phyloP scores from a whole-genome alignment of 2,329 filamentous ascomycete species.

The Aureobasidium sp. region DNA sequence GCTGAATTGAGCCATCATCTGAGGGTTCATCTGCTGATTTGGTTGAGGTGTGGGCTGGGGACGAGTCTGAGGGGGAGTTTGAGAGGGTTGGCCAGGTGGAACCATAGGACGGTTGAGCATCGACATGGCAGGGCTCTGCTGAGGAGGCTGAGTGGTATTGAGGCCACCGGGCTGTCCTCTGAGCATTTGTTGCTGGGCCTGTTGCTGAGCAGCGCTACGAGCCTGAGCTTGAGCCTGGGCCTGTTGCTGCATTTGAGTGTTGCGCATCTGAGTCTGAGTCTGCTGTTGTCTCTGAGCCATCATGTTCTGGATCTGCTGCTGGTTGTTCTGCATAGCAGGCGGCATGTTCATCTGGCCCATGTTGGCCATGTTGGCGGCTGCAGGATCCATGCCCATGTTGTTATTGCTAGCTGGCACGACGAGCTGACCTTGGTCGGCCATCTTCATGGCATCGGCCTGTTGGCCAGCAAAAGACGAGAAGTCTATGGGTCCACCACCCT shows the following conservation, averaged over 20 bases:
- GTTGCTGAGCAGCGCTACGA: constrained; percentile 32
- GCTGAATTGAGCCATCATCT: constrained; percentile 13
- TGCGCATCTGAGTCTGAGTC: constrained; percentile 30
- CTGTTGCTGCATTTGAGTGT: constrained; percentile 21
- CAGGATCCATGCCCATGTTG: constrained; percentile 15
- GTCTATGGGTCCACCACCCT: constrained; percentile 32
- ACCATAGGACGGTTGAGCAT: constrained; percentile 41
- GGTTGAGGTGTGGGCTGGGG: constrained; percentile 18
- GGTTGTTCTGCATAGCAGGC: constrained; percentile 35
- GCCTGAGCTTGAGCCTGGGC: constrained; percentile 27
- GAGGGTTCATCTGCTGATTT: constrained; percentile 15
- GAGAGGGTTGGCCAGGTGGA: constrained; percentile 33
- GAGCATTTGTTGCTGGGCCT: constrained; percentile 36
- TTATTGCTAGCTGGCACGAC: constrained; percentile 58
- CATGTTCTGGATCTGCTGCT: constrained; percentile 19
- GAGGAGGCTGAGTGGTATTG: constrained; percentile 31
- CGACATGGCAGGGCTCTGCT: constrained; percentile 39
- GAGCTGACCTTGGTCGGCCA: constrained; percentile 51
- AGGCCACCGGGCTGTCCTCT: constrained; percentile 39
- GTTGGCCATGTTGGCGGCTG: constrained; percentile 14
- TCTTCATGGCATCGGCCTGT: constrained; percentile 53
- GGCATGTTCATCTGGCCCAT: constrained; percentile 20
- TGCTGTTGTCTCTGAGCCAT: constrained; percentile 24
- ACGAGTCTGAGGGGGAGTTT: constrained; percentile 25
- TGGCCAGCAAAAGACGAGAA: constrained; percentile 52